Percentiles rank a stretch among this genome's conserved stretches.
Conservation (phyloP, 2,329 filamentous ascomycete species). For the Metarhizium humberi region DNA sequence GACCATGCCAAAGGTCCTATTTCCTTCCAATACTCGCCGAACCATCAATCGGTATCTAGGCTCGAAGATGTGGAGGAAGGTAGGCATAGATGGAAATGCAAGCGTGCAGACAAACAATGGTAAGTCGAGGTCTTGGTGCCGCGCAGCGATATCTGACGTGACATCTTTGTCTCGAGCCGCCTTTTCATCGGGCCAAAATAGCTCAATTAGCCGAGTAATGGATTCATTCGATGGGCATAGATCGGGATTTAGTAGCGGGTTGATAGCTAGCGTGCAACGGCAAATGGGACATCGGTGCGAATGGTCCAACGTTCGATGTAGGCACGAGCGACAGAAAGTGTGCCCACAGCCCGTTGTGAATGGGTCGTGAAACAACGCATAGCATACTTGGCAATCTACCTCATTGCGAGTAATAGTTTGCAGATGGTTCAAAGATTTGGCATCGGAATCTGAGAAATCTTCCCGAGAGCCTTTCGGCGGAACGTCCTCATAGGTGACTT, state of each 20-base stretch:
- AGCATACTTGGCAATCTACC: constrained; percentile 84
- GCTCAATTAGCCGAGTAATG: constrained; percentile 52
- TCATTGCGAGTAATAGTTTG: constrained; percentile 56
- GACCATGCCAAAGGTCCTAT: constrained; percentile 78
- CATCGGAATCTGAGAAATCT: constrained; percentile 15
- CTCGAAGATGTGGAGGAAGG: constrained; percentile 86
- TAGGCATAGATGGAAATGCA: constrained; percentile 73
- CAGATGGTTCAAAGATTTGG: constrained; percentile 38
- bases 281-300: constrained; percentile 74
- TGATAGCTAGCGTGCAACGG: constrained; percentile 51
- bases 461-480: constrained; percentile 15
- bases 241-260: constrained; percentile 29
- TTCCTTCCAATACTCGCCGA: constrained; percentile 62
- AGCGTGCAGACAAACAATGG: constrained; percentile 77
- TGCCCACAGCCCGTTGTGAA: constrained; percentile 81
- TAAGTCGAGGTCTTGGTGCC: constrained; percentile 48
- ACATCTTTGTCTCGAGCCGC: constrained; percentile 46
- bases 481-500: constrained; percentile 38
- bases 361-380: constrained; percentile 70
- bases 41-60: constrained; percentile 90
- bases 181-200: constrained; percentile 61
- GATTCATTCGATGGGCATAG: constrained; percentile 49
- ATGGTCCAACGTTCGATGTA: constrained; percentile 68
- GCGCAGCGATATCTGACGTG: constrained; percentile 46
- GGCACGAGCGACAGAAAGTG: constrained; percentile 76